Base-by-base conservation (phyloP, 2,329 filamentous ascomycete genomes). In the Epicoccum sorghinum region DNA sequence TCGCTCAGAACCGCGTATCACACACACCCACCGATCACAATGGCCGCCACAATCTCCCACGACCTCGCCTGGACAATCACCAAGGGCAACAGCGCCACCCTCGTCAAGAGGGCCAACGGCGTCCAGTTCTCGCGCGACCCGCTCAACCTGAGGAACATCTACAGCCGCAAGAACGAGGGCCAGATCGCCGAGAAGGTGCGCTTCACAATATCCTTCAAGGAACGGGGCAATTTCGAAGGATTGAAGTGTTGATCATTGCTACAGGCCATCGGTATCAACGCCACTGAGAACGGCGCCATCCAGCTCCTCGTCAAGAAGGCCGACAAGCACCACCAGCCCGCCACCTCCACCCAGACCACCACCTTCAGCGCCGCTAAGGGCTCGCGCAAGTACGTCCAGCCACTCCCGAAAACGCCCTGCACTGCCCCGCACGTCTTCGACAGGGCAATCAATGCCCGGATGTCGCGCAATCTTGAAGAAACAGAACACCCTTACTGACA, bases 11-110 rank as follows among this genome's bases (percentile, higher is more conserved):
- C 47, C 41, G 36, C 47, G 52, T 64, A 69, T 66, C 62, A 57
- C 62, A 66, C 64, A 58, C 57, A 55, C 58, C 61, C 64, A 70
- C 62, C 64, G 64, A 65, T 18, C 64, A 62, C 61, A 72, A 82
- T 80, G 78, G 82, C 85, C 70, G 61, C 65, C 55, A 79, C 87
- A 83, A 84, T 96, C 76, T 96, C 92, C 78, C 81, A 88, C 76
- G 93, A 97, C 82, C 85, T 97, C 73, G 82, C 96, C 84, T 98
- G 93, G 93, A 89, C 93, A 86, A 82, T 96, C 79, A 88, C 89
- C 85, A 91, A 92, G 82, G 82, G 81, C 83, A 87, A 91, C 82
- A 96, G 96, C 83, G 82, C 91, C 77, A 96, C 83, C 86, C 88
- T 96, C 77, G 90, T 93, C 78, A 96, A 96, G 89, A 89, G 91